phyloP scores from a whole-genome alignment of 1,139 yeast genomes.

The Candida tropicalis region DNA sequence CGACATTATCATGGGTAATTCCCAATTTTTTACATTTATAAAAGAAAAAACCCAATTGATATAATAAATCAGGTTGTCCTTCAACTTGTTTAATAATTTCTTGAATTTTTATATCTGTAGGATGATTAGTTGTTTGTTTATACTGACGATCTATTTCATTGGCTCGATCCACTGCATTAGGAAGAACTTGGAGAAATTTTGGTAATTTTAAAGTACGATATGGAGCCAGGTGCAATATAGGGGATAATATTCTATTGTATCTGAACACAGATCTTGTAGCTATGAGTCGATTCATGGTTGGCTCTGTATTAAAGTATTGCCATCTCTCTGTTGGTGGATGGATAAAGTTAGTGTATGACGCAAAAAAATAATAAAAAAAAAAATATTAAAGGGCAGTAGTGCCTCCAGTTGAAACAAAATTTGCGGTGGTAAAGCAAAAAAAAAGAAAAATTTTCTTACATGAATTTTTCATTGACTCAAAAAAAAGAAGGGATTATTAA shows the following conservation, averaged over 20 bases:
- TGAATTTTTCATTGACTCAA: conserved; percentile 2
- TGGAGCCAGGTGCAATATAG: not conserved
- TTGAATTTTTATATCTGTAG: conserved; percentile 11
- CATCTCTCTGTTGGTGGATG: too few species aligned
- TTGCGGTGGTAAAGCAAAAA: not conserved
- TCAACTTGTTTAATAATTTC: conserved; percentile 29
- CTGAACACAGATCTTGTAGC: not conserved
- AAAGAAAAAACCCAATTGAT: conserved; percentile 35
- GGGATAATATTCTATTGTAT: not conserved
- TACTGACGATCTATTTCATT: conserved; percentile 11
- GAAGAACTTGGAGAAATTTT: not conserved
- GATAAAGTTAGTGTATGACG: not conserved
- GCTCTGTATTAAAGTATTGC: too few species aligned
- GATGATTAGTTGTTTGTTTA: conserved; percentile 7
- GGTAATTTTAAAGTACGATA: conserved; percentile 8
- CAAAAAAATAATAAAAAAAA: not conserved
- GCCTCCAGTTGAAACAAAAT: not conserved
- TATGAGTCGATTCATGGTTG: not conserved
- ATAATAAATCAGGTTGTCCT: conserved; percentile 33
- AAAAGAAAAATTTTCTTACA: conserved; percentile 2
- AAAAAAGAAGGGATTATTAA: too few species aligned
- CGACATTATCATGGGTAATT: conserved; percentile 21
- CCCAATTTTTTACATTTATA: conserved; percentile 36
- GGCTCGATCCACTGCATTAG: conserved; percentile 7
- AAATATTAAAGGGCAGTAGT: not conserved